Conservation (phyloP, 192 early-diverging fungal species). For the Rhizoclosmatium globosum region DNA sequence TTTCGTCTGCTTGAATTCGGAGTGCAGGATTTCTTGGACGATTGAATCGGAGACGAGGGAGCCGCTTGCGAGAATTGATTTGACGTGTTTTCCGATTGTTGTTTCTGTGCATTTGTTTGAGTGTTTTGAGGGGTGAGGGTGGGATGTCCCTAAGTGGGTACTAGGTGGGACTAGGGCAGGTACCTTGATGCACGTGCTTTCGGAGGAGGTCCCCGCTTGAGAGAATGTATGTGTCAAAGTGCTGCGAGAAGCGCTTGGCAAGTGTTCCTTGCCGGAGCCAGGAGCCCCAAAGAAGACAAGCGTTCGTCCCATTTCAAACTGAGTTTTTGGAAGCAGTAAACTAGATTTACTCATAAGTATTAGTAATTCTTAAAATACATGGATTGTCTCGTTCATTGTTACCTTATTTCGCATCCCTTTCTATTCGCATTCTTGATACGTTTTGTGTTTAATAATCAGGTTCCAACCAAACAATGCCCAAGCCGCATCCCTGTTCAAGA, state of each 20-base stretch:
- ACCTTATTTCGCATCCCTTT: too few species aligned
- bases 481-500: too few species aligned
- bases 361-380: too few species aligned
- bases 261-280: constrained; percentile 84
- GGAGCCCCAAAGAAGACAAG: constrained; percentile 25
- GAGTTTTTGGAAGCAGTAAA: too few species aligned
- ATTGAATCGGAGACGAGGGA: constrained; percentile 78
- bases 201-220: constrained; percentile 92
- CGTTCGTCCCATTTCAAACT: too few species aligned
- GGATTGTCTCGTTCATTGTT: too few species aligned
- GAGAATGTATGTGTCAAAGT: constrained; percentile 71
- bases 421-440: too few species aligned
- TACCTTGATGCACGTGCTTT: constrained; percentile 77
- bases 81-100: constrained; percentile 64
- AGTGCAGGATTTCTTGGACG: constrained; percentile 68
- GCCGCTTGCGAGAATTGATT: constrained; percentile 49
- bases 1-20: constrained; percentile 62
- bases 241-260: constrained; percentile 73
- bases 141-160: neutral
- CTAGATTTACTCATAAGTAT: too few species aligned
- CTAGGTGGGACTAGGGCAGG: constrained; percentile 41
- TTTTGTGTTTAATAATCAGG: too few species aligned
- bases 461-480: too few species aligned
- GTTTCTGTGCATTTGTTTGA: neutral
- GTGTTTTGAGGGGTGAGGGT: constrained; percentile 2